Evolutionary conservation across 805 yeast genomes (phyloP).

Genomic region (Scheffersomyces amazonensis): DNA sequence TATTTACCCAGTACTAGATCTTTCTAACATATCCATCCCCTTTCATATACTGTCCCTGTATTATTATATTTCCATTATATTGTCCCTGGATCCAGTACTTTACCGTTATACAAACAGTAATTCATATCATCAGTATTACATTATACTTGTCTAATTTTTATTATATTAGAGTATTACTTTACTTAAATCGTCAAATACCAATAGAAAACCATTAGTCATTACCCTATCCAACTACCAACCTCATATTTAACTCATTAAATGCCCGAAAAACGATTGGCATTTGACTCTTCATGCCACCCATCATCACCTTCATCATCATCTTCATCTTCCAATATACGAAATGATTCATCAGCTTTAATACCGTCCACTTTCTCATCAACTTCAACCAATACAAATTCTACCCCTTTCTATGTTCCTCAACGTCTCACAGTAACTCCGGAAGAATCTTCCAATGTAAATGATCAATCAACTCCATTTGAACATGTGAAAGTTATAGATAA

Average conservation of each 20-base stretch:
- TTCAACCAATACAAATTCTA: neutral
- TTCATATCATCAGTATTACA: too few relatives aligned
- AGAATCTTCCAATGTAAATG: constrained; percentile 10
- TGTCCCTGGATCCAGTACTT: too few relatives aligned
- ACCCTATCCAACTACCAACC: too few relatives aligned
- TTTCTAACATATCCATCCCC: too few relatives aligned
- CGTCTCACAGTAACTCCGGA: neutral
- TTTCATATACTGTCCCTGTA: too few relatives aligned
- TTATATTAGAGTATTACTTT: too few relatives aligned
- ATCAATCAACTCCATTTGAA: constrained; percentile 27
- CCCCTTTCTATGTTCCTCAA: neutral
- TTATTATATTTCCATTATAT: too few relatives aligned
- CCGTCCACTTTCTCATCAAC: neutral
- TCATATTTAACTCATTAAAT: neutral
- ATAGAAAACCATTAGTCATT: too few relatives aligned
- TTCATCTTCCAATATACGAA: neutral
- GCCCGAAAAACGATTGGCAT: neutral
- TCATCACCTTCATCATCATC: neutral
- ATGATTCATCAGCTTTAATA: neutral
- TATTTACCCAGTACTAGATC: too few relatives aligned
- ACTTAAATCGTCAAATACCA: too few relatives aligned
- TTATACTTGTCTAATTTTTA: too few relatives aligned
- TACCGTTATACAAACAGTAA: too few relatives aligned
- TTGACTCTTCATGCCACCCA: neutral
- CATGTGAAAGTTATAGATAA: constrained; percentile 49